Percentiles rank a stretch among this genome's conserved stretches.
Conservation (phyloP, 768 basidiomycete species). For the Auricularia heimuer region DNA sequence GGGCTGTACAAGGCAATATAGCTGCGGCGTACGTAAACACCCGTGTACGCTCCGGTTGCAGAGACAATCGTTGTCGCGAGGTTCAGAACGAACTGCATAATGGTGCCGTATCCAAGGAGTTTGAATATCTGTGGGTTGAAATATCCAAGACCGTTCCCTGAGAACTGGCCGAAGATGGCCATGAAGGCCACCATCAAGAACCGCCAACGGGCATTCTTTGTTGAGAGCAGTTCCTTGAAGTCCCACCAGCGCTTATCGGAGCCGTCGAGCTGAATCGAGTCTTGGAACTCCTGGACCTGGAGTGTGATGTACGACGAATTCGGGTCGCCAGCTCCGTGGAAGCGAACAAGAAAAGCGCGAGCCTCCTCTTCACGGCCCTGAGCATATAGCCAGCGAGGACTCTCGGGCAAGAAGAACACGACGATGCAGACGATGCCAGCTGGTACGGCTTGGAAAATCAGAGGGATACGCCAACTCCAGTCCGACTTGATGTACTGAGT, state of each 20-base stretch:
- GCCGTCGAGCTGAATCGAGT: conserved; percentile 37
- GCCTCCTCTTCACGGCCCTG: conserved; percentile 42
- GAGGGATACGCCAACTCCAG: conserved; percentile 41
- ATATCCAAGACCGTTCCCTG: conserved; percentile 45
- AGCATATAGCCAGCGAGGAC: conserved; percentile 45
- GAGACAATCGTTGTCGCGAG: conserved; percentile 23
- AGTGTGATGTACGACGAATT: conserved; percentile 41
- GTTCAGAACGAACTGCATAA: conserved; percentile 26
- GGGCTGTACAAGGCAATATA: background rate
- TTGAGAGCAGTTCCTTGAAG: conserved; percentile 39
- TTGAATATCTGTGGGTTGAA: conserved; percentile 22
- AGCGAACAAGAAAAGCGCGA: conserved; percentile 36
- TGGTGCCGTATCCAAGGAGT: conserved; percentile 11
- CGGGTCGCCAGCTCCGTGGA: conserved; percentile 42
- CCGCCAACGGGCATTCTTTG: conserved; percentile 36
- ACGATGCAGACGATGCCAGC: conserved; percentile 25
- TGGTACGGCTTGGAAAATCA: conserved; percentile 43
- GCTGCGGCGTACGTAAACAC: conserved; percentile 7
- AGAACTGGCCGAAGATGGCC: conserved; percentile 48
- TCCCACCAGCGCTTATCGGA: conserved; percentile 51
- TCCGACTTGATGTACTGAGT: conserved; percentile 25
- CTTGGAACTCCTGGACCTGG: conserved; percentile 44
- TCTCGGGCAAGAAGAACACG: conserved; percentile 29
- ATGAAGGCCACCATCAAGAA: conserved; percentile 14
- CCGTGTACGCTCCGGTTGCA: conserved; percentile 22